A percentile compares a stretch with the other conserved stretches of the same genome.
Evolutionary conservation across 495 filamentous ascomycete species (phyloP).

Genomic region (Talaromyces ruber): DNA sequence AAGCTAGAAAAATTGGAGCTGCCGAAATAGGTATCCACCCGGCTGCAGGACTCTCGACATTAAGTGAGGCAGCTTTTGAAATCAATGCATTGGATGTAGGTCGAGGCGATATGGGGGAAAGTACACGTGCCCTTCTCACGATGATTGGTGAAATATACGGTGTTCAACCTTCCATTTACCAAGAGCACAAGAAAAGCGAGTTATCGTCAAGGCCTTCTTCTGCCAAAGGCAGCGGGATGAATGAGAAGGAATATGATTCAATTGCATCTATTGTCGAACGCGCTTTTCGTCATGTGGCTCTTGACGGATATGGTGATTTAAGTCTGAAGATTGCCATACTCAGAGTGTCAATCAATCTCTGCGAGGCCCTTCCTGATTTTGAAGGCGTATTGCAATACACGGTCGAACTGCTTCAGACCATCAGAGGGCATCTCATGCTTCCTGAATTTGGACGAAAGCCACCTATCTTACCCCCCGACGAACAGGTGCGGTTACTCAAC

Average conservation of each 20-base stretch:
- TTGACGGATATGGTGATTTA: conserved; percentile 36
- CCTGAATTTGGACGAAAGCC: conserved; percentile 34
- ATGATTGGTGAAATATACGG: conserved; percentile 44
- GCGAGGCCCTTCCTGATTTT: conserved; percentile 90
- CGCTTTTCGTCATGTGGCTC: conserved; percentile 28
- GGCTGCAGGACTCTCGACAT: conserved; percentile 67
- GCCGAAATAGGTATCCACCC: conserved; percentile 94
- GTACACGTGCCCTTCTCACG: conserved; percentile 51
- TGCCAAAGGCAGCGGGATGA: background rate
- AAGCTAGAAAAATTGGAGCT: conserved; percentile 84
- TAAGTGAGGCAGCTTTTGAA: conserved; percentile 43
- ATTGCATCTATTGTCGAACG: conserved; percentile 32
- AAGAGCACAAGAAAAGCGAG: conserved; percentile 24
- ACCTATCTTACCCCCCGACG: conserved; percentile 67
- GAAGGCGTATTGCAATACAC: conserved; percentile 79
- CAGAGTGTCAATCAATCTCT: conserved; percentile 76
- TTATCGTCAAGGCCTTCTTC: background rate
- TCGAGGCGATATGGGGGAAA: conserved; percentile 67
- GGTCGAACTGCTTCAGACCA: conserved; percentile 70
- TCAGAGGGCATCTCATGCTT: conserved; percentile 66
- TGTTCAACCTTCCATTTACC: conserved; percentile 32
- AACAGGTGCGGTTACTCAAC: conserved; percentile 69
- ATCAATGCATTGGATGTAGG: conserved; percentile 64
- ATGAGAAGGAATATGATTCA: conserved; percentile 29
- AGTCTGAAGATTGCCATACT: conserved; percentile 78